Conservation (phyloP, 177 flowering plant genomes). For the Vitis hybrid region DNA sequence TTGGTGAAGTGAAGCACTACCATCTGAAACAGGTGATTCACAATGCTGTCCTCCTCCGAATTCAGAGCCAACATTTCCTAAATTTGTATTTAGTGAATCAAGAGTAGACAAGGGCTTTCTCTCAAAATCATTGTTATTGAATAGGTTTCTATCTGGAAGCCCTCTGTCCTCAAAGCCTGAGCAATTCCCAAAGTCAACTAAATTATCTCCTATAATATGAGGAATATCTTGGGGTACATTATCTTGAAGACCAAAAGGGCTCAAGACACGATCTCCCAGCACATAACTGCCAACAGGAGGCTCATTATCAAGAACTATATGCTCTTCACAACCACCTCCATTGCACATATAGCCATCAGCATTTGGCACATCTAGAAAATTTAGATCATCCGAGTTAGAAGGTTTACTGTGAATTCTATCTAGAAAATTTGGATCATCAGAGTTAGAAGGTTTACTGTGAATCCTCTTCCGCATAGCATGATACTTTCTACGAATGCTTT, state of each 20-base stretch:
- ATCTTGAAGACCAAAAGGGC: constrained; percentile 29
- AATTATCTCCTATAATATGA: constrained; percentile 20
- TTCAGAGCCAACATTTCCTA: constrained; percentile 25
- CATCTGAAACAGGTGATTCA: constrained; percentile 41
- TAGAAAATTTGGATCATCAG: constrained; percentile 22
- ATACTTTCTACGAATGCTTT: constrained; percentile 61
- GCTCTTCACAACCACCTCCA: constrained; percentile 20
- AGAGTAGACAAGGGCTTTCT: constrained; percentile 20
- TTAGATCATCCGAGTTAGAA: constrained; percentile 30
- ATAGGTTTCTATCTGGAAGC: constrained; percentile 20
- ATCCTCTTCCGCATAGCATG: constrained; percentile 73
- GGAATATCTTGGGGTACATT: constrained; percentile 18
- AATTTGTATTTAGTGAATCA: constrained; percentile 25
- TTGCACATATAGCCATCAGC: constrained; percentile 26
- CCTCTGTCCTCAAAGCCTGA: constrained; percentile 23
- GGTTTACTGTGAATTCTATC: constrained; percentile 40
- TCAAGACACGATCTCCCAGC: constrained; percentile 29
- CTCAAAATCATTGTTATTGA: constrained; percentile 23
- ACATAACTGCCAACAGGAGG: constrained; percentile 19
- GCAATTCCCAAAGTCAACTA: constrained; percentile 16
- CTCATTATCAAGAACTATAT: constrained; percentile 9
- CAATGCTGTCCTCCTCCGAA: constrained; percentile 33
- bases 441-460: constrained; percentile 33
- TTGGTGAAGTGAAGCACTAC: constrained; percentile 30
- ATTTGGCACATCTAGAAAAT: constrained; percentile 35